Evolutionary conservation across 2,329 filamentous ascomycete genomes (phyloP).

Genomic region (Botrytis deweyae): DNA sequence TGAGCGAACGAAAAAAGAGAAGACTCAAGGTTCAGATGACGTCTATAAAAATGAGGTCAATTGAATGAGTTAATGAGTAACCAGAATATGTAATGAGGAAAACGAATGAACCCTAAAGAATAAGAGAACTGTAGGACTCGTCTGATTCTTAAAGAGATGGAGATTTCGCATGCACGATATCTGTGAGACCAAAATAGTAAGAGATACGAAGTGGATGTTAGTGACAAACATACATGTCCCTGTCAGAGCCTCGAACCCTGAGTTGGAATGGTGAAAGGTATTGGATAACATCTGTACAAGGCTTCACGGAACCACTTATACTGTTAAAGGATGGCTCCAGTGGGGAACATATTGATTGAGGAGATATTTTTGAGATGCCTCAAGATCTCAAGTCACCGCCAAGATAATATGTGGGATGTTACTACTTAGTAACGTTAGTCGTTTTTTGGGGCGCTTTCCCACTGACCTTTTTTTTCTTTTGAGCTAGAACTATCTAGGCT

Average conservation of each 20-base stretch:
- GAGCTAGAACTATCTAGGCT: not conserved
- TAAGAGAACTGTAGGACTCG: not conserved
- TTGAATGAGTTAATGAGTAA: not conserved
- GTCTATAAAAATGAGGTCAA: not conserved
- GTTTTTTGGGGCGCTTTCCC: not conserved
- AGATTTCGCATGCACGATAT: conserved; percentile 8
- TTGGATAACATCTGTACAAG: not conserved
- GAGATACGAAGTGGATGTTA: not conserved
- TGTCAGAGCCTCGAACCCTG: not conserved
- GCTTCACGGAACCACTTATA: not conserved
- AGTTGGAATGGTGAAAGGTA: not conserved
- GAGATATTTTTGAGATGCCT: not conserved
- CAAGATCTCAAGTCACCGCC: not conserved
- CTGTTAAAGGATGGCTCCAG: not conserved
- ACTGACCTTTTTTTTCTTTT: not conserved
- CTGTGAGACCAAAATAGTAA: conserved; percentile 11
- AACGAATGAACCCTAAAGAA: not conserved
- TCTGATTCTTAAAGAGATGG: conserved; percentile 19
- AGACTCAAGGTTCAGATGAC: not conserved
- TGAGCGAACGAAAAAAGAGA: not conserved
- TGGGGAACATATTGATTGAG: not conserved
- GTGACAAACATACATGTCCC: conserved; percentile 4
- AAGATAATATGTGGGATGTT: not conserved
- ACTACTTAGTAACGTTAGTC: not conserved
- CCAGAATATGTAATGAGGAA: conserved; percentile 5